Conservation (phyloP, 495 filamentous ascomycete genomes). For the Friedmanniomyces endolithicus region DNA sequence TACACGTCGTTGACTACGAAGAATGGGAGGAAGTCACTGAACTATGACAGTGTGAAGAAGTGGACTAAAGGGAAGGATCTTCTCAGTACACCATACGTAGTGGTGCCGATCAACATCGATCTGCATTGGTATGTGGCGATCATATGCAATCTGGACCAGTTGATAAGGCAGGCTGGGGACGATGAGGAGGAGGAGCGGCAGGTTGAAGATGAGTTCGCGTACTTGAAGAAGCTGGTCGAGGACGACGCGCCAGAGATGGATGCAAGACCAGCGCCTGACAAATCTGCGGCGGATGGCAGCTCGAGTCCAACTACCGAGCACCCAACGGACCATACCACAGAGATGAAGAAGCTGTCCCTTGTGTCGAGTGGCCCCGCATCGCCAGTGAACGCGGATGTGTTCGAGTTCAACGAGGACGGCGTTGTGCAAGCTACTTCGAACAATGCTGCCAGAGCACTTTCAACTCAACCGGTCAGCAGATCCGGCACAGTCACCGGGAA, state of each 20-base stretch:
- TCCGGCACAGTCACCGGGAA: not conserved
- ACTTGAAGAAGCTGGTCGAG: too few relatives aligned
- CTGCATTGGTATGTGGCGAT: conserved; percentile 91
- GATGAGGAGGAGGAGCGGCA: not conserved
- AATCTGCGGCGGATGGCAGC: not conserved
- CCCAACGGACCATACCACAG: not conserved
- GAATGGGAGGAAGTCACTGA: conserved; percentile 47
- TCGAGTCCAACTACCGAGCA: not conserved
- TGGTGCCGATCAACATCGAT: conserved; percentile 82
- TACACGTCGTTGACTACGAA: conserved; percentile 56
- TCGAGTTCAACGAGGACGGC: not conserved
- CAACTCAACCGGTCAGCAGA: not conserved
- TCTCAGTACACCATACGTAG: conserved; percentile 73
- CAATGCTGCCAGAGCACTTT: not conserved
- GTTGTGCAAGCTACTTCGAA: not conserved
- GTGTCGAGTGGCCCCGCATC: not conserved
- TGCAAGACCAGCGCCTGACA: not conserved
- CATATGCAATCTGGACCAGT: conserved; percentile 67
- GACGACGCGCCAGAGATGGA: too few relatives aligned
- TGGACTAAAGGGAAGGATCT: conserved; percentile 86
- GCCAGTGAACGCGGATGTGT: not conserved
- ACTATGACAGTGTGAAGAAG: conserved; percentile 68
- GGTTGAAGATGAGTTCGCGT: too few relatives aligned
- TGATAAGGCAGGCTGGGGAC: conserved; percentile 2
- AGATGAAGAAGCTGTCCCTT: conserved; percentile 6